phyloP scores from a whole-genome alignment of 306 rosid genomes.

The Prosopis cineraria region DNA sequence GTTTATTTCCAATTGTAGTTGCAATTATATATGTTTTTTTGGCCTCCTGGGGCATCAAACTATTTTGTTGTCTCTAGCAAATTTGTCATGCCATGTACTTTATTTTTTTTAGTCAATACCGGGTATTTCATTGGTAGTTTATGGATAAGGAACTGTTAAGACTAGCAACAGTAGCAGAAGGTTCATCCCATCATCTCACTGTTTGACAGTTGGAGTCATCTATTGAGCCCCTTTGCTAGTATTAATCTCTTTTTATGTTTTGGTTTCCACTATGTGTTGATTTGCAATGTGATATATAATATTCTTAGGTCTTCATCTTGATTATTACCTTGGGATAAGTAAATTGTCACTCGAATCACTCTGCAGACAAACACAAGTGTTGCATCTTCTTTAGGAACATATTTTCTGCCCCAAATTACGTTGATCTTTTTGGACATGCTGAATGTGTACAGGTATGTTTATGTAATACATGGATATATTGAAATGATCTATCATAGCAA shows the following conservation, averaged over 20 bases:
- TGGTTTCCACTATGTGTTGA: background rate
- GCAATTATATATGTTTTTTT: background rate
- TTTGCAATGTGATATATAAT: slow-evolving; percentile 6
- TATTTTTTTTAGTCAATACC: background rate
- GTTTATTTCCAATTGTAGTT: background rate
- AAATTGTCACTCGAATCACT: slow-evolving; percentile 27
- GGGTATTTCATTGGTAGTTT: background rate
- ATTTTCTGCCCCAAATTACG: slow-evolving; percentile 83
- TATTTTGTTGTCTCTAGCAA: background rate
- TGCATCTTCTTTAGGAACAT: slow-evolving; percentile 90
- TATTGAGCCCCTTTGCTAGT: background rate
- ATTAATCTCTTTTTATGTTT: background rate
- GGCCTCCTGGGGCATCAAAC: background rate
- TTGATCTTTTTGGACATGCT: slow-evolving; percentile 96
- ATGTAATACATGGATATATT: background rate
- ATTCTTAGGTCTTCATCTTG: background rate
- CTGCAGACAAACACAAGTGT: slow-evolving; percentile 95
- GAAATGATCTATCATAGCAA: background rate
- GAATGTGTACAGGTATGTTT: slow-evolving; percentile 85
- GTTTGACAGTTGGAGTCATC: slow-evolving; percentile 6
- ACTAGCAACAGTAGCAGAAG: background rate
- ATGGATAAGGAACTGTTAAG: background rate
- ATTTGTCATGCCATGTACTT: background rate
- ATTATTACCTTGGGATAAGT: background rate
- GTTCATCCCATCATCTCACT: background rate